phyloP scores from a whole-genome alignment of 1,139 yeast species.

The Debaryomyces robertsiae region DNA sequence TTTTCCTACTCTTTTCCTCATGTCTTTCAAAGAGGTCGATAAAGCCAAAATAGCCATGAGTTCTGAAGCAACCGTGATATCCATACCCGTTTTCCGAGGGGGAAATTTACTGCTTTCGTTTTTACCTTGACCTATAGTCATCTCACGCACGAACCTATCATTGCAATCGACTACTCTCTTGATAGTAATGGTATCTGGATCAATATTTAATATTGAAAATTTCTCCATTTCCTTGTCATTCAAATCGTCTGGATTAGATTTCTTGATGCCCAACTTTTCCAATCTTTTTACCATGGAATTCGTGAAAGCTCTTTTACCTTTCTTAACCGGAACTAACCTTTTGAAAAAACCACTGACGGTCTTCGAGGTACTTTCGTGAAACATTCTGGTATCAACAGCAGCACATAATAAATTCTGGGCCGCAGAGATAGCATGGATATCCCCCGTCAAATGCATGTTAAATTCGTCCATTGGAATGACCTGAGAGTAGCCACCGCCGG shows the following conservation, averaged over 20 bases:
- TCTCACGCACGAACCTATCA: conserved; percentile 73
- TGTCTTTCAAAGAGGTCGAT: conserved; percentile 63
- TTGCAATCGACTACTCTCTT: conserved; percentile 82
- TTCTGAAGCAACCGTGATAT: conserved; percentile 81
- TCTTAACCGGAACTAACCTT: conserved; percentile 70
- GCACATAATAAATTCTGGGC: conserved; percentile 82
- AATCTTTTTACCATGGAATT: conserved; percentile 68
- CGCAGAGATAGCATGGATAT: conserved; percentile 79
- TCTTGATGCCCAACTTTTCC: conserved; percentile 60
- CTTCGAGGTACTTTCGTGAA: conserved; percentile 74
- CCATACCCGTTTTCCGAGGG: conserved; percentile 75
- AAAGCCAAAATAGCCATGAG: conserved; percentile 80
- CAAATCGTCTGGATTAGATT: conserved; percentile 69
- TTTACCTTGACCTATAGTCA: conserved; percentile 75
- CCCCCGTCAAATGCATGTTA: conserved; percentile 84
- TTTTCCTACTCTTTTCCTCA: conserved; percentile 69
- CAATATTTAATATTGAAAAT: conserved; percentile 69
- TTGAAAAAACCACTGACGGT: conserved; percentile 64
- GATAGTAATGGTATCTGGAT: conserved; percentile 72
- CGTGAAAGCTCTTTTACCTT: conserved; percentile 66
- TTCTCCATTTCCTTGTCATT: conserved; percentile 61
- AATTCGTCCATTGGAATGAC: conserved; percentile 89
- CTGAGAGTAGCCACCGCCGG: conserved; percentile 86
- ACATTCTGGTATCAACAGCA: conserved; percentile 81
- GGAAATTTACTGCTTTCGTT: conserved; percentile 68